phyloP scores from a whole-genome alignment of 805 yeast species.

The Cyberlindnera subsufficiens region DNA sequence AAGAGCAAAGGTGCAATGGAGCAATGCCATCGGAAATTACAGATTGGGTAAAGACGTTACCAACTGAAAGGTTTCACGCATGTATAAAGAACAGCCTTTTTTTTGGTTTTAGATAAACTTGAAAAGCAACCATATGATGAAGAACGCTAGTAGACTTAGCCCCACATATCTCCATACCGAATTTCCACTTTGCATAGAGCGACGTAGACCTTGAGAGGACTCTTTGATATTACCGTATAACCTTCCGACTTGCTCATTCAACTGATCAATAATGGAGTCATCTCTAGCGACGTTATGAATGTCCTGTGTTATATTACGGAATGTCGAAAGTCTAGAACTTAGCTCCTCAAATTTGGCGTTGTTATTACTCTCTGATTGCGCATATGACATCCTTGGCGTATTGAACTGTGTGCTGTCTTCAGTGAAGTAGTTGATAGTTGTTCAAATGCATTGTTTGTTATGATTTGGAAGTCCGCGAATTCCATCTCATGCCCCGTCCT shows the following conservation, averaged over 20 bases:
- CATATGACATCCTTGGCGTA: slow-evolving; percentile 17
- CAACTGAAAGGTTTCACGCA: slow-evolving; percentile 11
- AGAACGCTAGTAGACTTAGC: slow-evolving; percentile 45
- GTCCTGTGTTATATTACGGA: slow-evolving; percentile 62
- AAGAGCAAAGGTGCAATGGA: slow-evolving; percentile 91
- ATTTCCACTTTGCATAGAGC: slow-evolving; percentile 55
- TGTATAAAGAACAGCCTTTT: background rate
- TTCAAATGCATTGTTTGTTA: background rate
- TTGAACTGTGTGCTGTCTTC: background rate
- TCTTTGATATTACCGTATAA: slow-evolving; percentile 43
- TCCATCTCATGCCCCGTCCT: too few relatives aligned
- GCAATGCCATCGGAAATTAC: slow-evolving; percentile 85
- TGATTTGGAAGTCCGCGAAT: background rate
- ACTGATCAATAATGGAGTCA: slow-evolving; percentile 31
- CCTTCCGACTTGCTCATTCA: slow-evolving; percentile 46
- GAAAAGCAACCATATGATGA: slow-evolving; percentile 50
- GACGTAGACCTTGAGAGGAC: slow-evolving; percentile 45
- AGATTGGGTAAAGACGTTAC: slow-evolving; percentile 79
- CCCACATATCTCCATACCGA: slow-evolving; percentile 55
- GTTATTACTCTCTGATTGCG: slow-evolving; percentile 36
- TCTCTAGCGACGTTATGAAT: slow-evolving; percentile 62
- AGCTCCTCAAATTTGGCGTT: slow-evolving; percentile 56
- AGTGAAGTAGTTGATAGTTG: background rate
- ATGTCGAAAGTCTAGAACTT: slow-evolving; percentile 58
- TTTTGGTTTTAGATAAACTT: slow-evolving; percentile 31